Evolutionary conservation across 192 early-diverging fungal genomes (phyloP).

Genomic region (Coemansia sp.): DNA sequence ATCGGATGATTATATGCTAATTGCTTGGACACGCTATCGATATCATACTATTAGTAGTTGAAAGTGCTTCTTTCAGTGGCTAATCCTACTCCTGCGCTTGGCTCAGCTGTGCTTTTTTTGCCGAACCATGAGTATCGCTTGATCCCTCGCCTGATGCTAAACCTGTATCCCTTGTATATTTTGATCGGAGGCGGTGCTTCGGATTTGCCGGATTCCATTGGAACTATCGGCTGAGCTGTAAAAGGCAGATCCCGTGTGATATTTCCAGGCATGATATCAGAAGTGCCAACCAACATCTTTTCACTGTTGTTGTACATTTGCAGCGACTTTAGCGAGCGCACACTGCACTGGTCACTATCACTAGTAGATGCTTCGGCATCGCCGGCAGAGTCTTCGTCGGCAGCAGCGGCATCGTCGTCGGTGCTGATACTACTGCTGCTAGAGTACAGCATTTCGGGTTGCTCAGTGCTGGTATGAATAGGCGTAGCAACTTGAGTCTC

Average conservation of each 20-base stretch:
- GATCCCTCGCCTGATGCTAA: slow-evolving; percentile 37
- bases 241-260: background rate
- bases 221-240: background rate
- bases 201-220: background rate
- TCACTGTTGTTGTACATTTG: slow-evolving; percentile 1
- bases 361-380: background rate
- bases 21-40: background rate
- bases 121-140: slow-evolving; percentile 44
- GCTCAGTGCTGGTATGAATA: background rate
- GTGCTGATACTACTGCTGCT: slow-evolving; percentile 10
- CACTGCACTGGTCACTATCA: slow-evolving; percentile 11
- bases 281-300: background rate
- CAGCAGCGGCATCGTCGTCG: background rate
- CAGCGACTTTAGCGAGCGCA: slow-evolving; percentile 12
- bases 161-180: background rate
- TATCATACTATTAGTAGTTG: background rate
- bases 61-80: background rate
- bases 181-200: background rate
- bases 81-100: background rate
- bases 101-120: slow-evolving; percentile 8
- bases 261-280: background rate
- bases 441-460: background rate
- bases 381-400: background rate
- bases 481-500: slow-evolving; percentile 14
- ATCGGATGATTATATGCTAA: background rate